Evolutionary conservation across 352 stramenopile species (phyloP).

Genomic region (Phytophthora nicotianae): DNA sequence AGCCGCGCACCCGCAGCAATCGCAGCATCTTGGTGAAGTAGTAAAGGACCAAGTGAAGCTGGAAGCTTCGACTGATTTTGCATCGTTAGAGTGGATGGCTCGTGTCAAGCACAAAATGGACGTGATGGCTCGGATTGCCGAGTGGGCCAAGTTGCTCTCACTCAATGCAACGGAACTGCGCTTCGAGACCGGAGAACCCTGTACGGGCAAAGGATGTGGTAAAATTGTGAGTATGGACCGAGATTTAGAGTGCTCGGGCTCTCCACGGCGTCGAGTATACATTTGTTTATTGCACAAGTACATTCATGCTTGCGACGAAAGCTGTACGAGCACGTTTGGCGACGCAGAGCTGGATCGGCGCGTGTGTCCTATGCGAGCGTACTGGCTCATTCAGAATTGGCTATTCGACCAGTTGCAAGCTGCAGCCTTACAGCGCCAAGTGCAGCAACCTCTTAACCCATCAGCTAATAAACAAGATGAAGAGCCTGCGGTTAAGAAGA

Average conservation of each 20-base stretch:
- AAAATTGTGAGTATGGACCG: conserved; percentile 88
- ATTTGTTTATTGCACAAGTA: conserved; percentile 83
- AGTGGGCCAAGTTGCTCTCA: conserved; percentile 69
- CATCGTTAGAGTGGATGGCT: conserved; percentile 83
- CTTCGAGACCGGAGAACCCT: conserved; percentile 75
- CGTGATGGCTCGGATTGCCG: conserved; percentile 78
- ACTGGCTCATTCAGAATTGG: conserved; percentile 84
- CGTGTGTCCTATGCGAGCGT: conserved; percentile 74
- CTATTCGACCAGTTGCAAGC: conserved; percentile 70
- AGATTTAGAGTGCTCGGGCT: conserved; percentile 76
- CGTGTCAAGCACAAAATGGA: conserved; percentile 89
- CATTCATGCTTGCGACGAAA: conserved; percentile 80
- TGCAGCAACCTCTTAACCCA: conserved; percentile 13
- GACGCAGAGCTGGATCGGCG: conserved; percentile 67
- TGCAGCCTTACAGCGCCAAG: conserved; percentile 17
- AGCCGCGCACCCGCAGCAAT: conserved; percentile 14
- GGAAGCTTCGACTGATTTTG: conserved; percentile 75
- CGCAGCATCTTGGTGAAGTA: conserved; percentile 18
- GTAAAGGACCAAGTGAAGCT: conserved; percentile 70
- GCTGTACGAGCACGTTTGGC: conserved; percentile 64
- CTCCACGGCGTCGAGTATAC: conserved; percentile 69
- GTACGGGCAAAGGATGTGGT: conserved; percentile 58
- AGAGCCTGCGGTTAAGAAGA: conserved; percentile 18
- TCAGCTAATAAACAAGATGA: conserved; percentile 13
- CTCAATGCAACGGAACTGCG: conserved; percentile 70